phyloP scores from a whole-genome alignment of 1,284 basidiomycete species.

The Leccinum griseonigrum region DNA sequence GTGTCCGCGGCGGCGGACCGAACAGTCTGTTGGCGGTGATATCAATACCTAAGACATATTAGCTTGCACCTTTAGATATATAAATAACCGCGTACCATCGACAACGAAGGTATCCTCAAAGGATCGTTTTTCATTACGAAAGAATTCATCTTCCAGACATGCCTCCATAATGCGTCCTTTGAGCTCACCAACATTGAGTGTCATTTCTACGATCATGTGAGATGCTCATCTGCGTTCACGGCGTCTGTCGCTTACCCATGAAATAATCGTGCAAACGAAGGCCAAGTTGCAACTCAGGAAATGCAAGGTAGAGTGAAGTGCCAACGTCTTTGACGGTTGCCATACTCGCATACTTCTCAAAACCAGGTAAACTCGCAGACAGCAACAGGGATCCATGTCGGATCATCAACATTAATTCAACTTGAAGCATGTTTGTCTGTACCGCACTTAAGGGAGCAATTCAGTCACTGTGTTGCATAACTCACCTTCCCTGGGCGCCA shows the following conservation, averaged over 20 bases:
- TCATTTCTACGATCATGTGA: slow-evolving; percentile 58
- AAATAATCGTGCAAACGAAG: slow-evolving; percentile 80
- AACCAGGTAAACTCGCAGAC: slow-evolving; percentile 76
- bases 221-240: neutral
- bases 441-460: slow-evolving; percentile 6
- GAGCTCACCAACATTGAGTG: slow-evolving; percentile 66
- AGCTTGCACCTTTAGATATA: slow-evolving; percentile 14
- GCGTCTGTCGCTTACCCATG: slow-evolving; percentile 62
- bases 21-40: slow-evolving; percentile 84
- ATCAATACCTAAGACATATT: slow-evolving; percentile 58
- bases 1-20: slow-evolving; percentile 79
- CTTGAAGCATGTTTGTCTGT: slow-evolving; percentile 81
- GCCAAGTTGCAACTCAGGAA: slow-evolving; percentile 72
- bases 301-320: slow-evolving; percentile 51
- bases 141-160: slow-evolving; percentile 46
- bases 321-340: slow-evolving; percentile 42
- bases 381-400: slow-evolving; percentile 58
- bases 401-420: slow-evolving; percentile 59
- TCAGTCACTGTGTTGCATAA: slow-evolving; percentile 12
- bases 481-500: slow-evolving; percentile 74
- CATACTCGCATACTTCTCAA: slow-evolving; percentile 38
- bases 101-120: slow-evolving; percentile 50
- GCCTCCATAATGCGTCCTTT: slow-evolving; percentile 49
- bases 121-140: slow-evolving; percentile 23
- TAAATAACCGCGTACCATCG: slow-evolving; percentile 48